Evolutionary conservation across 495 filamentous ascomycete species (phyloP).

Genomic region (Hypomontagnella submonticulosa): DNA sequence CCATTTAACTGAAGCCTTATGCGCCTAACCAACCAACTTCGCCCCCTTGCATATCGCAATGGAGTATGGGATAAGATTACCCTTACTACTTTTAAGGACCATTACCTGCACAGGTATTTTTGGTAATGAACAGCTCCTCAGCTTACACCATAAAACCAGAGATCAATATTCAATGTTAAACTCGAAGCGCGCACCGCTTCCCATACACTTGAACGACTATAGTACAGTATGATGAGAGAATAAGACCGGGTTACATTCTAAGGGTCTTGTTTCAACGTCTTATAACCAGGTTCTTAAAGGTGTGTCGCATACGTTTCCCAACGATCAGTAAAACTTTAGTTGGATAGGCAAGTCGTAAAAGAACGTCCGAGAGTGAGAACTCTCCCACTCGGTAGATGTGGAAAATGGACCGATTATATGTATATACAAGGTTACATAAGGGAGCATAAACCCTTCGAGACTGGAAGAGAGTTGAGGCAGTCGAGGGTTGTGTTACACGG

Average conservation of each 20-base stretch:
- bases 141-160: too few relatives aligned
- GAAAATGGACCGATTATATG: slow-evolving; percentile 24
- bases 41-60: too few relatives aligned
- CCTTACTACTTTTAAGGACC: too few relatives aligned
- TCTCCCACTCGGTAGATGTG: background rate
- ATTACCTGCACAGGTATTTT: too few relatives aligned
- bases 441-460: slow-evolving; percentile 29
- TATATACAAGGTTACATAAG: slow-evolving; percentile 9
- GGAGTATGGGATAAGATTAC: too few relatives aligned
- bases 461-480: slow-evolving; percentile 16
- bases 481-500: slow-evolving; percentile 34
- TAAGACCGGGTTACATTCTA: background rate
- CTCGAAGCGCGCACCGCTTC: background rate
- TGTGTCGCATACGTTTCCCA: slow-evolving; percentile 24
- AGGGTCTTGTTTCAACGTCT: slow-evolving; percentile 4
- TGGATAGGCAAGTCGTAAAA: slow-evolving; percentile 3
- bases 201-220: slow-evolving; percentile 2
- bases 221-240: background rate
- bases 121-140: too few relatives aligned
- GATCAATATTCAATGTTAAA: too few relatives aligned
- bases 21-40: too few relatives aligned
- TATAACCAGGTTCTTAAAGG: slow-evolving; percentile 6
- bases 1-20: too few relatives aligned
- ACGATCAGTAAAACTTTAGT: slow-evolving; percentile 1
- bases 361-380: slow-evolving; percentile 13